phyloP scores from a whole-genome alignment of 257 asterid species.

The Paraleonurus japonicus region DNA sequence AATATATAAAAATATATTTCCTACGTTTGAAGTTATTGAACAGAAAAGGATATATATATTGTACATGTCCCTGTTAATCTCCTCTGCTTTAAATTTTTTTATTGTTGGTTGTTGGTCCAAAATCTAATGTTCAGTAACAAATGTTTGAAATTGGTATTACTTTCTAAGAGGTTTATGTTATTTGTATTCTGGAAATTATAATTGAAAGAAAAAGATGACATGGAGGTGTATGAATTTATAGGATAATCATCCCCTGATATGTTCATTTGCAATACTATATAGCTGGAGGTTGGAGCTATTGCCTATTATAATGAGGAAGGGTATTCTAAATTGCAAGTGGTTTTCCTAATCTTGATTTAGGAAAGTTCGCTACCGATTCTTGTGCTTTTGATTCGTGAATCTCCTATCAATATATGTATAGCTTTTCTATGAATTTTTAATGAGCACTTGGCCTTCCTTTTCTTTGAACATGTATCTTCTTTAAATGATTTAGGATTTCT shows the following conservation, averaged over 20 bases:
- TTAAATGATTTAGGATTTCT: background rate
- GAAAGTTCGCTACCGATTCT: background rate
- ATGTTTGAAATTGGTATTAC: background rate
- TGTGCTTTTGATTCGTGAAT: background rate
- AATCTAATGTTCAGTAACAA: background rate
- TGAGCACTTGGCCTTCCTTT: background rate
- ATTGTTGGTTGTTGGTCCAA: background rate
- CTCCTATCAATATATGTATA: background rate
- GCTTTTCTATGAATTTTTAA: background rate
- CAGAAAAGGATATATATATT: background rate
- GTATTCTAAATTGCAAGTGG: background rate
- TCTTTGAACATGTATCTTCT: background rate
- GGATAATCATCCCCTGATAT: too few relatives aligned
- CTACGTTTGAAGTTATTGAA: background rate
- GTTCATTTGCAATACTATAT: background rate
- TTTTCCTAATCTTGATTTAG: background rate
- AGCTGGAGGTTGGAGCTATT: constrained; percentile 14
- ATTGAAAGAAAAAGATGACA: background rate
- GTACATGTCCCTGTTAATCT: background rate
- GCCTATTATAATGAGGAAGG: constrained; percentile 7
- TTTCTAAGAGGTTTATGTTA: background rate
- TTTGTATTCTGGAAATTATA: background rate
- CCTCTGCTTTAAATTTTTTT: background rate
- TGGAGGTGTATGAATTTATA: background rate
- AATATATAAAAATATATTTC: background rate